phyloP scores from a whole-genome alignment of 2,329 filamentous ascomycete genomes.

The Aspergillus latus region DNA sequence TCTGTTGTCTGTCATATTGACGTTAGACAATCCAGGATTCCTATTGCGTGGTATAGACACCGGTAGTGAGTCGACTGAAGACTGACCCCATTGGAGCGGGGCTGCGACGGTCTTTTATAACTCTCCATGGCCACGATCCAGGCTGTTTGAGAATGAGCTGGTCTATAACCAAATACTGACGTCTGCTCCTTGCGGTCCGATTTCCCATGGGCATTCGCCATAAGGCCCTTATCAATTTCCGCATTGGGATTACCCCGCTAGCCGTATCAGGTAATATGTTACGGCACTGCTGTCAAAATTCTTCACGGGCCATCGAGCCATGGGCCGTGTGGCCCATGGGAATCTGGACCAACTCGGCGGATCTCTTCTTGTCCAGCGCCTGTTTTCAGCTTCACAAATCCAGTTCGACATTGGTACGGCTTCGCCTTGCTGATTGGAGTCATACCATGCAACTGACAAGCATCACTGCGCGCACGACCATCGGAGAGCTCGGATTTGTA shows the following conservation, averaged over 20 bases:
- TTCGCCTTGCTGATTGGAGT: no score
- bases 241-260: conserved; percentile 2
- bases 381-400: no score
- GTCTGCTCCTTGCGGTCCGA: not conserved
- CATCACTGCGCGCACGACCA: no score
- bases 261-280: conserved; percentile 11
- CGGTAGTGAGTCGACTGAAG: not conserved
- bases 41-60: not conserved
- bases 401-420: no score
- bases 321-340: no score
- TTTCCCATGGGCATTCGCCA: not conserved
- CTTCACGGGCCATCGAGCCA: no score
- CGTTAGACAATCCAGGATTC: not conserved
- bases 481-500: no score
- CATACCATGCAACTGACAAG: no score
- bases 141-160: not conserved
- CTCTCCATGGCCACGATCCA: not conserved
- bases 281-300: conserved; percentile 2
- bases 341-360: no score
- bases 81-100: conserved; percentile 1
- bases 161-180: not conserved
- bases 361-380: no score
- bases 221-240: conserved; percentile 2
- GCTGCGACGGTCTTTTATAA: conserved; percentile 14
- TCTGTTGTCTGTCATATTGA: conserved; percentile 16